phyloP scores from a whole-genome alignment of 768 basidiomycete species.

The Mycena venus region DNA sequence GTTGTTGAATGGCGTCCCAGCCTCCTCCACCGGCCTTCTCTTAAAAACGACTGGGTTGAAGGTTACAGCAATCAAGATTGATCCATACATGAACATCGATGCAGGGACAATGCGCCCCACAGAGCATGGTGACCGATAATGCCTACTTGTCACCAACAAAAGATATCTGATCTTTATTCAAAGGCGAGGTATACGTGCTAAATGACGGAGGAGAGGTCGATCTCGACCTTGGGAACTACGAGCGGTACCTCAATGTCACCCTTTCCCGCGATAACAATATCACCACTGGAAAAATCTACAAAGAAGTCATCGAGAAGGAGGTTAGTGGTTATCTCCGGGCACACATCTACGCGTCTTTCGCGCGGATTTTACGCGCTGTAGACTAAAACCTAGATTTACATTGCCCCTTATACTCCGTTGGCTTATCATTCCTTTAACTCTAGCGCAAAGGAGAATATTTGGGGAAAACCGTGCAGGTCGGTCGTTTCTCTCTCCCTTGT shows the following conservation, averaged over 20 bases:
- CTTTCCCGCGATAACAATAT: conserved; percentile 97
- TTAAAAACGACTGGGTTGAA: conserved; percentile 96
- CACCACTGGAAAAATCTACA: conserved; percentile 98
- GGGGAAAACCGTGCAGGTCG: conserved; percentile 97
- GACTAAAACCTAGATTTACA: background rate
- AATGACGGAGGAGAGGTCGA: conserved; percentile 99
- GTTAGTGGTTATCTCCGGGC: conserved; percentile 56
- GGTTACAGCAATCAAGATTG: conserved; percentile 99
- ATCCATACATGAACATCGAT: conserved; percentile 99
- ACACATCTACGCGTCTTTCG: background rate
- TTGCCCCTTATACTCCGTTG: background rate
- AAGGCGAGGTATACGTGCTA: conserved; percentile 98
- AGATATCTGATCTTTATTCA: conserved; percentile 17
- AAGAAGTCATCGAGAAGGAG: conserved; percentile 97
- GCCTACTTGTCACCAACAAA: background rate
- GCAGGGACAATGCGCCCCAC: conserved; percentile 99
- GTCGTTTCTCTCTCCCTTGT: conserved; percentile 28
- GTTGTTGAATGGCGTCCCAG: conserved; percentile 55
- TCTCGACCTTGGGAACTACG: conserved; percentile 97
- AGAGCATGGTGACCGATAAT: conserved; percentile 84
- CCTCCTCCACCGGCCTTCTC: conserved; percentile 95
- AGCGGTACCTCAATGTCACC: conserved; percentile 96
- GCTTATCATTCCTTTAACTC: background rate
- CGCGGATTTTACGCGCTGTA: background rate
- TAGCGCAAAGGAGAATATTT: conserved; percentile 90